Conservation (phyloP, 768 basidiomycete genomes). For the Boletus rubescentipes region DNA sequence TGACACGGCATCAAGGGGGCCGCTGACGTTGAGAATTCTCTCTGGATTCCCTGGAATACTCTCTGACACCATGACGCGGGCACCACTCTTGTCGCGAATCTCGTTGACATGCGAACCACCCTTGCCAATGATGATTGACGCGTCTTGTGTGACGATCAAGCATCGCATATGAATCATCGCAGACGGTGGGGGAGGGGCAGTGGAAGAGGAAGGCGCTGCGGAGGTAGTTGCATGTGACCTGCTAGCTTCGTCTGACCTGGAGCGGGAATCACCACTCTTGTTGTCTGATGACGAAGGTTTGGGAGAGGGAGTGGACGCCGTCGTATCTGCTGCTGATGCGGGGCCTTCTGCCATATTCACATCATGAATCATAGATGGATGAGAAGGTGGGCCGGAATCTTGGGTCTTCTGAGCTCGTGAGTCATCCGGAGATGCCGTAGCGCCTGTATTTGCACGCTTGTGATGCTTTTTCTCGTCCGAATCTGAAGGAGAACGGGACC, state of each 20-base stretch:
- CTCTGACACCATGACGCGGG: slow-evolving; percentile 95
- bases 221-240: slow-evolving; percentile 48
- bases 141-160: slow-evolving; percentile 98
- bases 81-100: slow-evolving; percentile 96
- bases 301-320: slow-evolving; percentile 60
- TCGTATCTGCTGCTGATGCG: slow-evolving; percentile 39
- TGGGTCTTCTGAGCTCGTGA: slow-evolving; percentile 47
- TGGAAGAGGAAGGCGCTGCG: slow-evolving; percentile 48
- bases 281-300: slow-evolving; percentile 45
- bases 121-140: slow-evolving; percentile 98
- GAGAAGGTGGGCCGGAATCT: slow-evolving; percentile 40
- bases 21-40: slow-evolving; percentile 94
- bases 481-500: slow-evolving; percentile 85
- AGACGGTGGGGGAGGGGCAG: slow-evolving; percentile 54
- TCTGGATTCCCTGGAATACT: slow-evolving; percentile 99
- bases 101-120: slow-evolving; percentile 96
- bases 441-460: slow-evolving; percentile 85
- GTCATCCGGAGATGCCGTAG: slow-evolving; percentile 61
- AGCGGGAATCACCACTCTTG: slow-evolving; percentile 39
- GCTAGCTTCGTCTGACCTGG: slow-evolving; percentile 36
- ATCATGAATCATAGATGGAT: slow-evolving; percentile 48
- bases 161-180: slow-evolving; percentile 96
- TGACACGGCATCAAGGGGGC: slow-evolving; percentile 95
- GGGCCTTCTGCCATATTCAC: slow-evolving; percentile 61
- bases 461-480: slow-evolving; percentile 74